Evolutionary conservation across 1,139 yeast species (phyloP).

Genomic region (Hansenula lynferdii): DNA sequence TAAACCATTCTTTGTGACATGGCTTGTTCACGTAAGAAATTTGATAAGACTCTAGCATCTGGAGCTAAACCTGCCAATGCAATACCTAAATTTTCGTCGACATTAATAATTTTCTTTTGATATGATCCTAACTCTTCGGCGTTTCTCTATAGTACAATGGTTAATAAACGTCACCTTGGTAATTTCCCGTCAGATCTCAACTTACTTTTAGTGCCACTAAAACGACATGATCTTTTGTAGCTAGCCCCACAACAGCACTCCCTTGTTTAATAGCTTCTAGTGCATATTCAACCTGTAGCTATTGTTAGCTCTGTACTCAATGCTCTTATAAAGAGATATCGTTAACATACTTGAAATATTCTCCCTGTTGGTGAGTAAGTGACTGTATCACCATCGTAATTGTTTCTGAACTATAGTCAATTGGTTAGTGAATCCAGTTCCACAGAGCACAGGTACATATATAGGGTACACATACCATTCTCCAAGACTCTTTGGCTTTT

Average conservation of each 20-base stretch:
- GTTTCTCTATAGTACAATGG: slow-evolving; percentile 44
- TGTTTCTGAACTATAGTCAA: slow-evolving; percentile 76
- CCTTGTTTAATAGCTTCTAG: slow-evolving; percentile 98
- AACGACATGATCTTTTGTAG: slow-evolving; percentile 82
- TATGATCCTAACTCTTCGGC: slow-evolving; percentile 97
- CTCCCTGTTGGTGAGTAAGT: slow-evolving; percentile 98
- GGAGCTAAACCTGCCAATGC: slow-evolving; percentile 98
- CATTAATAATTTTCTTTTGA: slow-evolving; percentile 87
- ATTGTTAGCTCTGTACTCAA: not conserved
- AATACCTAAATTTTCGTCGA: slow-evolving; percentile 91
- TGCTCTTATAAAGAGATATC: slow-evolving; percentile 1
- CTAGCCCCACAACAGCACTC: slow-evolving; percentile 92
- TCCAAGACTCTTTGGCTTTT: not conserved
- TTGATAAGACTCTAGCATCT: slow-evolving; percentile 91
- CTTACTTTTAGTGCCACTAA: slow-evolving; percentile 75
- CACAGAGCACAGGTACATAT: not conserved
- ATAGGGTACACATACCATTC: slow-evolving; percentile 1
- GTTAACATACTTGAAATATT: slow-evolving; percentile 62
- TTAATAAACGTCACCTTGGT: too few relatives aligned
- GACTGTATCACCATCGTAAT: slow-evolving; percentile 96
- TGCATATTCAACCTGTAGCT: slow-evolving; percentile 69
- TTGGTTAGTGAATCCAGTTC: slow-evolving; percentile 5
- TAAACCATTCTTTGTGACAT: slow-evolving; percentile 82
- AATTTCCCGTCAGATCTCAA: not conserved
- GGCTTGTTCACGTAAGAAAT: slow-evolving; percentile 86